Percentiles rank a stretch among this genome's conserved stretches.
phyloP scores from a whole-genome alignment of 805 yeast genomes.

The Pichia pseudocactophila region DNA sequence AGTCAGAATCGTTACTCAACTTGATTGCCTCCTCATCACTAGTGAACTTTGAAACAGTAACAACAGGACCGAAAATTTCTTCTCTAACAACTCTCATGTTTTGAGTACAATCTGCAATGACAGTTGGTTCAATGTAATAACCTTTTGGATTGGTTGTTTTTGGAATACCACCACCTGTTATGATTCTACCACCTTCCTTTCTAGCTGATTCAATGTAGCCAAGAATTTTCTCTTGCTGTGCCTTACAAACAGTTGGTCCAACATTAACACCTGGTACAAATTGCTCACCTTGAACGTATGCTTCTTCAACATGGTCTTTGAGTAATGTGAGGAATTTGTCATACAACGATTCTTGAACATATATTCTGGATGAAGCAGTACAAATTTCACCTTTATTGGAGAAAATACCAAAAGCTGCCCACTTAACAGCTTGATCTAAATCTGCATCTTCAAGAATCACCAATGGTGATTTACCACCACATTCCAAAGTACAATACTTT shows the following conservation, averaged over 20 bases:
- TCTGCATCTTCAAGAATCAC: slow-evolving; percentile 83
- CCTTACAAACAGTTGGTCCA: slow-evolving; percentile 86
- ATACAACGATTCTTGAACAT: slow-evolving; percentile 77
- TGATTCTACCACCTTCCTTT: slow-evolving; percentile 72
- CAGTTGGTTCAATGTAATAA: slow-evolving; percentile 63
- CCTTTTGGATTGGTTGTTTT: slow-evolving; percentile 42
- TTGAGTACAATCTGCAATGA: slow-evolving; percentile 62
- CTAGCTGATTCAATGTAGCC: slow-evolving; percentile 68
- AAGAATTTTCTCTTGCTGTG: slow-evolving; percentile 72
- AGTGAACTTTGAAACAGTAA: slow-evolving; percentile 70
- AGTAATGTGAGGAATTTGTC: slow-evolving; percentile 64
- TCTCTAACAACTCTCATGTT: slow-evolving; percentile 62
- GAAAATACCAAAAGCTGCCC: slow-evolving; percentile 76
- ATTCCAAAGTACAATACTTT: slow-evolving; percentile 87
- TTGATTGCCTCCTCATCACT: slow-evolving; percentile 74
- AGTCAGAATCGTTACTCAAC: slow-evolving; percentile 70
- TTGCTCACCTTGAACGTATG: slow-evolving; percentile 69
- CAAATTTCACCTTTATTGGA: slow-evolving; percentile 95
- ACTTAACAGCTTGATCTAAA: slow-evolving; percentile 63
- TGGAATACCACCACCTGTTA: slow-evolving; percentile 52
- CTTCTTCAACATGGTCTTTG: slow-evolving; percentile 40
- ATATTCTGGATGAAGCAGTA: slow-evolving; percentile 88
- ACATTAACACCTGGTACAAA: slow-evolving; percentile 70
- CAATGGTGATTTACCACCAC: slow-evolving; percentile 95
- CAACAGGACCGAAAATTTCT: slow-evolving; percentile 90